Evolutionary conservation across 2,329 filamentous ascomycete genomes (phyloP), one percentile per base, ranked within the genome.

Genomic region (Alternaria angustiovoidea): DNA sequence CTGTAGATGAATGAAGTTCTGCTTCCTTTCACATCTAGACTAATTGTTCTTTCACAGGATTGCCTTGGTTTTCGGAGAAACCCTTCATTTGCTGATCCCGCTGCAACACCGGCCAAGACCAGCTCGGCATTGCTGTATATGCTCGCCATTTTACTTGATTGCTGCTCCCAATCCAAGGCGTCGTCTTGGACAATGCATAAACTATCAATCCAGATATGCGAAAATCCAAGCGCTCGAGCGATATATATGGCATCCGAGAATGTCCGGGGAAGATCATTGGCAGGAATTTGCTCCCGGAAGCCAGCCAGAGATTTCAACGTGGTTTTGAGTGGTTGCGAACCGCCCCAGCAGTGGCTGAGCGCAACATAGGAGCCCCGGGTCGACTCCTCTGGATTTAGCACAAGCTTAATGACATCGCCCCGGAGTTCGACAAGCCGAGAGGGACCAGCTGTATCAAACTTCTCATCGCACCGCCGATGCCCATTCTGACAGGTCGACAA

Each of bases 201-300:
- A 2, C 62, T 52, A 26, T 69, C 67, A 9, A 68, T 64, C 67
- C 66, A 70, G 0, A 69, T 34, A 54, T 70, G 68, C 1, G 22
- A n/a, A 2, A 38, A 11, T 1, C 32, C 32, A 6, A 38, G 34
- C 14, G 32, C 32, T 18, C 48, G 32, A 0, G 32, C 3, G 4
- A 39, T 14, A 4, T 38, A 39, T 18, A 51, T 24, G 16, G 48
- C 48, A 24, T 51, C 48, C 5, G 9, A 36, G 1, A 51, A n/a
- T 20, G 48, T 51, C 9, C 4, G 9, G 7, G 48, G 48, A 2
- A 51, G 48, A 4, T 51, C 20, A 2, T 9, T 38, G 14, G 20
- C 20, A 8, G 20, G 20, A 16, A 51, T 51, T 18, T n/a, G 22
- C 7, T 18, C 6, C 14, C 28, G 32, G 2, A 38, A 12, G 14